Evolutionary conservation across 345 rosid species (phyloP).

Genomic region (Dovyalis caffra): DNA sequence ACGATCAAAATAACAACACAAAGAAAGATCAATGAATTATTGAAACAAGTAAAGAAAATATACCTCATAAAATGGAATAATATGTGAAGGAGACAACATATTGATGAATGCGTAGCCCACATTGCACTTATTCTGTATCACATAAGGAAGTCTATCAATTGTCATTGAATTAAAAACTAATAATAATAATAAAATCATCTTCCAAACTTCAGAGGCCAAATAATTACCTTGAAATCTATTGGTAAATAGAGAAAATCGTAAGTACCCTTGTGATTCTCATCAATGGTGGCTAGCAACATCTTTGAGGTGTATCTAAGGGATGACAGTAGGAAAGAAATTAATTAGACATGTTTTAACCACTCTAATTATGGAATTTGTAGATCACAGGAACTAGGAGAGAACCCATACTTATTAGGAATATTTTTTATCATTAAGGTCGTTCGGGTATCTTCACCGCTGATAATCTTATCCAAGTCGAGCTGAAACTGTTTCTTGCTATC

Average conservation of each 20-base stretch:
- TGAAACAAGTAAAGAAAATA: background rate
- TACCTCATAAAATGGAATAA: constrained; percentile 87
- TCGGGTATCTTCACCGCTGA: constrained; percentile 65
- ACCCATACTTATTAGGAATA: constrained; percentile 88
- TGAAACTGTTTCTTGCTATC: constrained; percentile 69
- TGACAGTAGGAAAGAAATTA: constrained; percentile 15
- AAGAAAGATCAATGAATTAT: background rate
- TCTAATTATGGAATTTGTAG: background rate
- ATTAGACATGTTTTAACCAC: background rate
- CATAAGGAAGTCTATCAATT: constrained; percentile 19
- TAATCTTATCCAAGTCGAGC: constrained; percentile 77
- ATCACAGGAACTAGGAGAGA: background rate
- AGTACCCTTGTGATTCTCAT: constrained; percentile 77
- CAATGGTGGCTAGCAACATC: constrained; percentile 91
- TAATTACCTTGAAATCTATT: constrained; percentile 66
- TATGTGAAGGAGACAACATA: constrained; percentile 83
- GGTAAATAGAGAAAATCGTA: constrained; percentile 95
- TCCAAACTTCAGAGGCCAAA: background rate
- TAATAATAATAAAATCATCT: background rate
- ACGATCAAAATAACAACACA: background rate
- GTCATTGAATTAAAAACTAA: background rate
- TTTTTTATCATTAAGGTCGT: constrained; percentile 93
- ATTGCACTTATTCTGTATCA: constrained; percentile 93
- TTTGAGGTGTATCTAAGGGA: constrained; percentile 83
- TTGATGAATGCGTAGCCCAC: constrained; percentile 97